Percentiles rank a stretch among this genome's conserved stretches.
phyloP scores from a whole-genome alignment of 805 yeast species.

The Wickerhamomyces chambardii region DNA sequence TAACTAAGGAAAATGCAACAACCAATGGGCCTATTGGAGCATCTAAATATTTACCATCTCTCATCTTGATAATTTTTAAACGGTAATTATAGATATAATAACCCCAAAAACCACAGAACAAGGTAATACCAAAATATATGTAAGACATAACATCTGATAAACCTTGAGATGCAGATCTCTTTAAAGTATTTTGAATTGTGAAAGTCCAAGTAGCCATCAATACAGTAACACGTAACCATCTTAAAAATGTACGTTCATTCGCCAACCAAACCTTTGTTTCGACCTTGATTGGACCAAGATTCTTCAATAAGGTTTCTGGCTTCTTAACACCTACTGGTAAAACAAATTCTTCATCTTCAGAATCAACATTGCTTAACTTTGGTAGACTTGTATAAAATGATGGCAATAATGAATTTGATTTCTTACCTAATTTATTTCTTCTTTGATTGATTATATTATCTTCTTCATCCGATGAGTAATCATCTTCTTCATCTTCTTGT shows the following conservation, averaged over 20 bases:
- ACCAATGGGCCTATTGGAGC: conserved; percentile 85
- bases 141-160: conserved; percentile 70
- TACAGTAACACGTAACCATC: conserved; percentile 90
- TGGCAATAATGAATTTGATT: conserved; percentile 22
- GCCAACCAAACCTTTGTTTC: conserved; percentile 99
- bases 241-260: conserved; percentile 92
- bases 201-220: conserved; percentile 80
- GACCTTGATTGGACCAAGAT: conserved; percentile 86
- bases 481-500: conserved; percentile 52
- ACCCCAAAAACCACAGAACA: conserved; percentile 87
- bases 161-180: conserved; percentile 50
- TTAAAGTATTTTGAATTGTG: conserved; percentile 70
- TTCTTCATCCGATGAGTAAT: conserved; percentile 36
- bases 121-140: conserved; percentile 68
- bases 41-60: conserved; percentile 85
- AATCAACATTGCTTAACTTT: conserved; percentile 49
- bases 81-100: conserved; percentile 68
- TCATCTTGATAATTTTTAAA: conserved; percentile 60
- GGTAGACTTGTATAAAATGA: conserved; percentile 30
- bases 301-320: conserved; percentile 73
- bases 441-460: conserved; percentile 2
- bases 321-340: conserved; percentile 86
- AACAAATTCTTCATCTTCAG: conserved; percentile 80
- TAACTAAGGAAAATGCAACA: conserved; percentile 58
- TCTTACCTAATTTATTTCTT: not conserved